phyloP scores from a whole-genome alignment of 371 early-diverging fungal species.

The Rhizopus sp. region DNA sequence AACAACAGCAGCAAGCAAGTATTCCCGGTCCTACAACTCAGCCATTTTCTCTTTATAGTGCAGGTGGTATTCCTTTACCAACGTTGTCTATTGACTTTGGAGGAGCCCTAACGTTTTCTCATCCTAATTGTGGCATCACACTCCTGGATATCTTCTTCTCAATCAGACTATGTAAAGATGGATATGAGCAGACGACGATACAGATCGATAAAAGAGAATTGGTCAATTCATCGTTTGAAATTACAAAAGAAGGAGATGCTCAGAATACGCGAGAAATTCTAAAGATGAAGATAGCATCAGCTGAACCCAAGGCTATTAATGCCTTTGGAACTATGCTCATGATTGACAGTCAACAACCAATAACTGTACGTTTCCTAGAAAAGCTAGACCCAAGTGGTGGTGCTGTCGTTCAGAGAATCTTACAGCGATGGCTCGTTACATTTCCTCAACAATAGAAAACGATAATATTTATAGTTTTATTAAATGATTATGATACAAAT shows the following conservation, averaged over 20 bases:
- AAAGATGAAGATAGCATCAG: constrained; percentile 42
- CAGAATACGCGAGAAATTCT: constrained; percentile 48
- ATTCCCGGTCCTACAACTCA: constrained; percentile 1
- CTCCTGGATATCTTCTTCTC: constrained; percentile 55
- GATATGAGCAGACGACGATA: constrained; percentile 43
- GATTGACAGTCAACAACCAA: constrained; percentile 33
- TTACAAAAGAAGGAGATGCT: constrained; percentile 37
- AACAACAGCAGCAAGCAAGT: constrained; percentile 8
- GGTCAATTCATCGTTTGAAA: constrained; percentile 45
- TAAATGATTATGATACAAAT: not conserved
- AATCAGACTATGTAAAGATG: constrained; percentile 50
- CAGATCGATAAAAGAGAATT: constrained; percentile 54
- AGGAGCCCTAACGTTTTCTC: constrained; percentile 43
- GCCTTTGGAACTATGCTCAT: constrained; percentile 42
- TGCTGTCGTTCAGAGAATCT: constrained; percentile 56
- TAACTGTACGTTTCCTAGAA: constrained; percentile 59
- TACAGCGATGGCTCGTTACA: constrained; percentile 54
- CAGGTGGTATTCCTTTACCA: constrained; percentile 54
- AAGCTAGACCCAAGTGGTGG: constrained; percentile 57
- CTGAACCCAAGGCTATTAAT: constrained; percentile 13
- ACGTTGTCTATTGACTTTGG: constrained; percentile 63
- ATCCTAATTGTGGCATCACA: constrained; percentile 63
- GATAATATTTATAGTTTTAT: not conserved
- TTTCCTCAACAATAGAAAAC: constrained; percentile 12
- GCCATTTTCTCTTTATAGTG: constrained; percentile 29